phyloP scores from a whole-genome alignment of 208 protist genomes.

The Leptomonas seymouri region DNA sequence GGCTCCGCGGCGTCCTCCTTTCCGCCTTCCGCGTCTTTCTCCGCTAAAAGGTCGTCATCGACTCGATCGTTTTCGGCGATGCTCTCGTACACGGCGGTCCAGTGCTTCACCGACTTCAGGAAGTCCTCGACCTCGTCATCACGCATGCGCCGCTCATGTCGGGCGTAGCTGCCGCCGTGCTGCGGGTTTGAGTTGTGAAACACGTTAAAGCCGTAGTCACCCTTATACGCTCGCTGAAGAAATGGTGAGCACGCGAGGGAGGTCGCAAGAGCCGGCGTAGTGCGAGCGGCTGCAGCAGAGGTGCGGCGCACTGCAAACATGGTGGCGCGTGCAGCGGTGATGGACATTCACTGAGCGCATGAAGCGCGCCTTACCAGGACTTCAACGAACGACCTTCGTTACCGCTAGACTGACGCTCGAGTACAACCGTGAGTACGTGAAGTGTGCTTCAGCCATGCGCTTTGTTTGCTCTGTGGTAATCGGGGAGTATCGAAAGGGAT shows the following conservation, averaged over 20 bases:
- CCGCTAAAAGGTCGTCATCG: background rate
- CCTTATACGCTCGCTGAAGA: slow-evolving; percentile 31
- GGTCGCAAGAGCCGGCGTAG: no score
- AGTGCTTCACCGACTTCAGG: slow-evolving; percentile 77
- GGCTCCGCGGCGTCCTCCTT: slow-evolving; percentile 9
- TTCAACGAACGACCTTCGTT: no score
- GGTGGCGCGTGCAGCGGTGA: background rate
- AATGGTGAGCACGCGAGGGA: background rate
- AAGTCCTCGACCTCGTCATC: slow-evolving; percentile 91
- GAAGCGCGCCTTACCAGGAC: no score
- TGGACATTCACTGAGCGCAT: background rate
- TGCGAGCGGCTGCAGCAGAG: background rate
- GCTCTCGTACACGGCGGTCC: slow-evolving; percentile 53
- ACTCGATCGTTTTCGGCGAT: slow-evolving; percentile 2
- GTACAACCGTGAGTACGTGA: no score
- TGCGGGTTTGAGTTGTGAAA: slow-evolving; percentile 91
- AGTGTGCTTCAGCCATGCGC: no score
- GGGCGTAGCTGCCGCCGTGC: slow-evolving; percentile 81
- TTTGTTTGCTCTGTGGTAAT: no score
- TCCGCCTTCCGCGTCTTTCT: background rate
- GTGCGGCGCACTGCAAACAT: slow-evolving; percentile 1
- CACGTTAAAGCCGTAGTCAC: slow-evolving; percentile 83
- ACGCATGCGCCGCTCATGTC: slow-evolving; percentile 81
- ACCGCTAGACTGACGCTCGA: no score
- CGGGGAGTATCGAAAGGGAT: no score